Conservation (phyloP, 495 filamentous ascomycete genomes). For the Astrocystis sublimbata region DNA sequence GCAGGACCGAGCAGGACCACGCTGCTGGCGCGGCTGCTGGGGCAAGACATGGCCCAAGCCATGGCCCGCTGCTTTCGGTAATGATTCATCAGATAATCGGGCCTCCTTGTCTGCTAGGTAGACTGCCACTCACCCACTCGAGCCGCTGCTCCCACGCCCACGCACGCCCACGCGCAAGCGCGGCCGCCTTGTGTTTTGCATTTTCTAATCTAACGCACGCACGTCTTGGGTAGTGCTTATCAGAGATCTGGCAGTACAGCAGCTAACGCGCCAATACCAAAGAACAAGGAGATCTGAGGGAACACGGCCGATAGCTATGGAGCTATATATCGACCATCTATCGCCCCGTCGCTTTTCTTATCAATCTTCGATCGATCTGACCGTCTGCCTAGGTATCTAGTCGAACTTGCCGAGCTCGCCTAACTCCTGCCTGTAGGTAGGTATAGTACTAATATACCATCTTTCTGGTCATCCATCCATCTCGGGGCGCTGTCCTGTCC, state of each 20-base stretch:
- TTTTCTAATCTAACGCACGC: slow-evolving; percentile 12
- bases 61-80: slow-evolving; percentile 27
- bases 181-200: slow-evolving; percentile 17
- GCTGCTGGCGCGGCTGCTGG: too few relatives aligned
- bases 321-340: slow-evolving; percentile 4
- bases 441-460: neutral
- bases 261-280: neutral
- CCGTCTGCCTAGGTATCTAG: neutral
- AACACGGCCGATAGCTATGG: neutral
- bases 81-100: slow-evolving; percentile 35
- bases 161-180: slow-evolving; percentile 20
- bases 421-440: too few relatives aligned
- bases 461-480: neutral
- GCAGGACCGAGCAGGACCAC: too few relatives aligned
- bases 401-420: neutral
- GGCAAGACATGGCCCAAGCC: too few relatives aligned
- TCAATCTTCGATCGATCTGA: slow-evolving; percentile 4
- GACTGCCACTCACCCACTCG: too few relatives aligned
- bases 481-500: too few relatives aligned
- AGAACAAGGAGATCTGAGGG: neutral
- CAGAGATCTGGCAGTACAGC: neutral
- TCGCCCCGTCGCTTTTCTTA: slow-evolving; percentile 12
- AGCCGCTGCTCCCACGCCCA: slow-evolving; percentile 20
- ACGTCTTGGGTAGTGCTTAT: slow-evolving; percentile 7
- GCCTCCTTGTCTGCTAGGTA: slow-evolving; percentile 25